These are phyloP conservation scores for Diaporthe ilicicola DNA, from an alignment of 2,329 filamentous ascomycete species.

Conservation along the genomic window DNA sequence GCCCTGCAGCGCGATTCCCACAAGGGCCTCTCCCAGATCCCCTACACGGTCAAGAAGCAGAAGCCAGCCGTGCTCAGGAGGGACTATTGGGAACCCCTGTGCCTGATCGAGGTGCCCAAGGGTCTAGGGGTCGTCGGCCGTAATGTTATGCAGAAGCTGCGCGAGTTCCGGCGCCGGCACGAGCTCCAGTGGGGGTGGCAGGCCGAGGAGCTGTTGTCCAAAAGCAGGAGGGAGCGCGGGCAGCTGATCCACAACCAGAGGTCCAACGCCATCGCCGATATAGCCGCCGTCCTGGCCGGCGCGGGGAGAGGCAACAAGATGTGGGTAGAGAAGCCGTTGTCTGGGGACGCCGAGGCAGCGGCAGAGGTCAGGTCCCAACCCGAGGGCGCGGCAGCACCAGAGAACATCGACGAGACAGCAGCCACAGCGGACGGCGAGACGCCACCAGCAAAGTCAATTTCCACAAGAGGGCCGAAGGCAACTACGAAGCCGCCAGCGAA, in stretches of 20 bases:
- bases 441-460: background rate
- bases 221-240: constrained; percentile 56
- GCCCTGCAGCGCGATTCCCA: constrained; percentile 26
- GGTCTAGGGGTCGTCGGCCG: constrained; percentile 63
- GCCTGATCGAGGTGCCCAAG: constrained; percentile 64
- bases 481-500: constrained; percentile 18
- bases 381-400: background rate
- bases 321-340: constrained; percentile 34
- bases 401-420: constrained; percentile 9
- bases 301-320: constrained; percentile 61
- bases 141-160: constrained; percentile 69
- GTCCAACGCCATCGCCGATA: constrained; percentile 69
- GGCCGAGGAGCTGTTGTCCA: constrained; percentile 52
- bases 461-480: background rate
- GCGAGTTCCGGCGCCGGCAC: constrained; percentile 70
- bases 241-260: constrained; percentile 66
- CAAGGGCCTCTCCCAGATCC: constrained; percentile 46
- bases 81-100: constrained; percentile 72
- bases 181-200: constrained; percentile 65
- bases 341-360: background rate
- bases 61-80: constrained; percentile 70
- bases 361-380: background rate
- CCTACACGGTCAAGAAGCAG: constrained; percentile 74
- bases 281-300: constrained; percentile 66
- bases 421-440: constrained; percentile 24